Percentiles rank a stretch among this genome's conserved stretches.
These are phyloP conservation scores for Tolypocladium endophyticum DNA, from an alignment of 2,329 filamentous ascomycete species.

Conservation along the genomic window DNA sequence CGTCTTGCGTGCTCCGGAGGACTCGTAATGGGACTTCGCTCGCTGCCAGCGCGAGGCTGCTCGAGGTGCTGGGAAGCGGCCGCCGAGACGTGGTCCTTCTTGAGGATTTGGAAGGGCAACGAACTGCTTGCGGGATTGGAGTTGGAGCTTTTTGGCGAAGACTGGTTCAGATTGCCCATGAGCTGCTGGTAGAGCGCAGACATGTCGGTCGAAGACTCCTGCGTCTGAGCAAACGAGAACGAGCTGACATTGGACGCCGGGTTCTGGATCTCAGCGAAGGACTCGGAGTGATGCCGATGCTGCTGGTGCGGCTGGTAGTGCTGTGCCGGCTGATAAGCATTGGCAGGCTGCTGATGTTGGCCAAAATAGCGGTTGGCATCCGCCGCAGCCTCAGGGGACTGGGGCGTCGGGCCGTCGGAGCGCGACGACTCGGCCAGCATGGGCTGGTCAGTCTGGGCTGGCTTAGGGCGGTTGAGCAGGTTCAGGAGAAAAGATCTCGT, in stretches of 20 bases:
- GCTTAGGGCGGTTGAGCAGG: constrained; percentile 71
- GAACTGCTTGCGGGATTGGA: constrained; percentile 21
- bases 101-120: constrained; percentile 36
- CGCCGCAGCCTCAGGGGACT: constrained; percentile 23
- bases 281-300: constrained; percentile 9
- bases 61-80: constrained; percentile 26
- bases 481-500: constrained; percentile 80
- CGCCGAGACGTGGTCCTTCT: constrained; percentile 35
- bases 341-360: constrained; percentile 17
- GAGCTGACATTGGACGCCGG: constrained; percentile 13
- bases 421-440: constrained; percentile 30
- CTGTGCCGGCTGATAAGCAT: constrained; percentile 13
- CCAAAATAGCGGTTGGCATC: constrained; percentile 17
- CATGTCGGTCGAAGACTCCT: constrained; percentile 28
- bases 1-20: constrained; percentile 32
- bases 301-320: constrained; percentile 14
- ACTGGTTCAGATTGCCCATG: constrained; percentile 24
- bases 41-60: constrained; percentile 26
- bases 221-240: constrained; percentile 14
- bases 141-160: constrained; percentile 30
- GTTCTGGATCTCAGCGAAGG: constrained; percentile 13
- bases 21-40: constrained; percentile 32
- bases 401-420: constrained; percentile 32
- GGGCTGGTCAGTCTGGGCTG: constrained; percentile 44
- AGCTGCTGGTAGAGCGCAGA: constrained; percentile 26